Evolutionary conservation across 257 asterid genomes (phyloP), one percentile per base, ranked within the genome.

Genomic region (Handroanthus guayacan): DNA sequence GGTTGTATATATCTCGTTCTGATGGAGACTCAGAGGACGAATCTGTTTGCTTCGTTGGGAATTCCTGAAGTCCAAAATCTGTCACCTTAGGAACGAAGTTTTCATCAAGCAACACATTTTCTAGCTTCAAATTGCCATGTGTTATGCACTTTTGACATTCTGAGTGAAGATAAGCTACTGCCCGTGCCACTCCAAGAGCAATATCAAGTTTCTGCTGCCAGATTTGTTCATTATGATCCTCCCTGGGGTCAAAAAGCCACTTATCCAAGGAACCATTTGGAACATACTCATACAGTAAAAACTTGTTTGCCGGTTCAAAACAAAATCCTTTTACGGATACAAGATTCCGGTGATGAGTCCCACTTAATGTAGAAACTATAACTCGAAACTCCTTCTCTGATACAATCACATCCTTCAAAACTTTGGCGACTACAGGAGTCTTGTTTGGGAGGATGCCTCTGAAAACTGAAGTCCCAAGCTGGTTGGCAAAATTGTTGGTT

Each of bases 381-480:
- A 76, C 83, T 1, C 95, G 89, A 52, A 89, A 89, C 72, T 89
- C 95, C 85, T 84, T 89, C 62, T 89, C 95, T 5, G 89, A 76
- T 11, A 84, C 70, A 12, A 43, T 74, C 51, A 82, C 84, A 13
- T 84, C 88, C 67, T 78, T 79, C 79, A 89, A 45, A 51, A 87
- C 77, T 68, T 86, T 89, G 63, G 90, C 91, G 2, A 83, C 88
- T 6, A 87, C 62, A 12, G 74, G 82, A 0, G 84, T 78, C 63
- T 77, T 84, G 70, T 86, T 89, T 0, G 89, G 89, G 55, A 89
- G 88, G 31, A 54, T 73, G 5, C 92, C 95, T 77, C 73, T 69
- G 80, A 82, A 89, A 51, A 83, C 84, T 3, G 91, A 84, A 6
- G 82, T 71, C 9, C 91, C 95, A 6, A 87, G 81, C 16, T 66